Conservation (phyloP, 257 asterid genomes). For the Handroanthus guayacan region DNA sequence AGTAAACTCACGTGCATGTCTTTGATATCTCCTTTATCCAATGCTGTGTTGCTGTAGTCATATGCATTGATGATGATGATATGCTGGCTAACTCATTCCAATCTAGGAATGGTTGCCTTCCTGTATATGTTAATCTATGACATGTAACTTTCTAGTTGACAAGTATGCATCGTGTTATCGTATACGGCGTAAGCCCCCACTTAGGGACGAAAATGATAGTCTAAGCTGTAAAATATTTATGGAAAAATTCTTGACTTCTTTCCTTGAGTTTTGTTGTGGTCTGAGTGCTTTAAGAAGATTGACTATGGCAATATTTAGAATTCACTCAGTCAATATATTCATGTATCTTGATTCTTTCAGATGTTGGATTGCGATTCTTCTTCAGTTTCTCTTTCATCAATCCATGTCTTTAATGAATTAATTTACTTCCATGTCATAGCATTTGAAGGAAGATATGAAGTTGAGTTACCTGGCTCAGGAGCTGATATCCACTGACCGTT, state of each 20-base stretch:
- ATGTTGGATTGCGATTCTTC: conserved; percentile 22
- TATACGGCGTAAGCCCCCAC: neutral
- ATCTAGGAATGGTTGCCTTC: conserved; percentile 10
- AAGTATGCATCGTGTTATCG: neutral
- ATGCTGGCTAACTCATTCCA: neutral
- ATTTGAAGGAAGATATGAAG: conserved; percentile 98
- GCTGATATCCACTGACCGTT: conserved; percentile 92
- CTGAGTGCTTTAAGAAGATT: conserved; percentile 1
- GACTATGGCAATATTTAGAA: neutral
- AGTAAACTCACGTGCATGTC: neutral
- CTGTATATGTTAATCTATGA: neutral
- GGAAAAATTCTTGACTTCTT: neutral
- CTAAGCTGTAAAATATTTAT: neutral
- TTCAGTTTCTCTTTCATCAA: conserved; percentile 34
- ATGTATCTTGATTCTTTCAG: neutral
- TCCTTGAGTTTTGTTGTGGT: conserved; percentile 3
- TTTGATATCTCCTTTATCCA: neutral
- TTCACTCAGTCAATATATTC: neutral
- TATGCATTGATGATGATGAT: conserved; percentile 20
- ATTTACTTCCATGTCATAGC: conserved; percentile 56
- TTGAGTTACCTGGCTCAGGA: conserved; percentile 97
- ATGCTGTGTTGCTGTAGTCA: neutral
- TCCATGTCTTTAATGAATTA: conserved; percentile 31
- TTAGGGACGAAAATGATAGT: neutral
- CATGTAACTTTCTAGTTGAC: neutral